Conservation (phyloP, 2,329 filamentous ascomycete genomes). For the Nemania bipapillata region DNA sequence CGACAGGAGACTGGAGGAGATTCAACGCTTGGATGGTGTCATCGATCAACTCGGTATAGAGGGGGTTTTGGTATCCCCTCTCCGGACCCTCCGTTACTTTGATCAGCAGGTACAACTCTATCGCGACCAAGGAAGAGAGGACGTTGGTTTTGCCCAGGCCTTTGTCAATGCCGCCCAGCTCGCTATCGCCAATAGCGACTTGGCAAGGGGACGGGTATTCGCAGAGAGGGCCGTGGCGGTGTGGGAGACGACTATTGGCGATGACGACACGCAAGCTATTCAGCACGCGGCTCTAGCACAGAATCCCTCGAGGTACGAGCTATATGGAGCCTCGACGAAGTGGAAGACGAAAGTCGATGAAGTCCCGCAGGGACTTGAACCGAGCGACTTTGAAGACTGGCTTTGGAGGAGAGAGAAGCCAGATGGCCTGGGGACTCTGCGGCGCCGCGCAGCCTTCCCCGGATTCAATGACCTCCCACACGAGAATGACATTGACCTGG, state of each 20-base stretch:
- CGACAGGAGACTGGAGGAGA: slow-evolving; percentile 18
- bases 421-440: not conserved
- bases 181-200: slow-evolving; percentile 17
- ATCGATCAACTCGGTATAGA: not conserved
- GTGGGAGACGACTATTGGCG: slow-evolving; percentile 12
- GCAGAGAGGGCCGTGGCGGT: slow-evolving; percentile 13
- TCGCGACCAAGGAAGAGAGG: slow-evolving; percentile 15
- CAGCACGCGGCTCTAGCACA: not conserved
- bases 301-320: slow-evolving; percentile 13
- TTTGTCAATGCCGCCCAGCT: slow-evolving; percentile 20
- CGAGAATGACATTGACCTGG: not conserved
- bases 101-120: slow-evolving; percentile 18
- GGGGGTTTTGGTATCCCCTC: slow-evolving; percentile 12
- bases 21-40: slow-evolving; percentile 11
- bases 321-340: slow-evolving; percentile 12
- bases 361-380: slow-evolving; percentile 14
- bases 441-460: slow-evolving; percentile 11
- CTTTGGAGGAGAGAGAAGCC: slow-evolving; percentile 18
- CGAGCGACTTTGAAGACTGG: slow-evolving; percentile 22
- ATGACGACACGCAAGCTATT: not conserved
- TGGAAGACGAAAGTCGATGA: slow-evolving; percentile 21
- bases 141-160: slow-evolving; percentile 18
- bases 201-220: slow-evolving; percentile 26
- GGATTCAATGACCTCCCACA: slow-evolving; percentile 3
- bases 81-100: slow-evolving; percentile 6